Evolutionary conservation across 495 filamentous ascomycete genomes (phyloP), one percentile per base, ranked within the genome.

Genomic region (Aspergillus campestris): DNA sequence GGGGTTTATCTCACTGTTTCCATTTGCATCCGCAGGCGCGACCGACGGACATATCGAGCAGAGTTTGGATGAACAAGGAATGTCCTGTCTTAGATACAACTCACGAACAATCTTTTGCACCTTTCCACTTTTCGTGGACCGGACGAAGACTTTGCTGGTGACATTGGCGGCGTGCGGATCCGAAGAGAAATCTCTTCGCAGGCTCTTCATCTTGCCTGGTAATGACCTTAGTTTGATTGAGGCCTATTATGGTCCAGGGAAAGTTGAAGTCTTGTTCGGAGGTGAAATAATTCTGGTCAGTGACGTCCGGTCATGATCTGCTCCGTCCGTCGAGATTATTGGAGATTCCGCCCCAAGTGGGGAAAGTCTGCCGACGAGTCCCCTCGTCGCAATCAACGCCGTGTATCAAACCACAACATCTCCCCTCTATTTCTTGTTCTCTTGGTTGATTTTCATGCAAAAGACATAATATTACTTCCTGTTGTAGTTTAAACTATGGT

Each of bases 31-130:
- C 50, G 75, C 70, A 3, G 89, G 89, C 3, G 87, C 84, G 31
- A 70, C 74, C 13, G 70, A 58, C 31, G 83, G 71, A 57, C 92
- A 99, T 58, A 60, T 61, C 35, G 75, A 70, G 70, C 92, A 99
- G 39, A 97, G 75, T 62, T 78, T 83, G 3, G 90, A 97, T 11
- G 94, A 99, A 69, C 92, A 99, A 30, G 92, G 92, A 53, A 97
- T 97, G 62, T 99, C 94, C 70, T 88, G 82, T 55, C 92, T 80
- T 29, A 99, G 75, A 68, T 99, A 97, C 42, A 97, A 70, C 72
- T 99, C 92, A 38, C 89, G 81, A 48, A 97, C 94, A 62, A 99
- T 90, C 71, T 99, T 98, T 67, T 95, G 89, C 47, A 97, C 92
- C 70, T 95, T 97, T 58, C 92, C 92, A 64, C 79, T 87, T 63